Base-by-base conservation (phyloP, 2,329 filamentous ascomycete species). In the Colletotrichum spaethianum region DNA sequence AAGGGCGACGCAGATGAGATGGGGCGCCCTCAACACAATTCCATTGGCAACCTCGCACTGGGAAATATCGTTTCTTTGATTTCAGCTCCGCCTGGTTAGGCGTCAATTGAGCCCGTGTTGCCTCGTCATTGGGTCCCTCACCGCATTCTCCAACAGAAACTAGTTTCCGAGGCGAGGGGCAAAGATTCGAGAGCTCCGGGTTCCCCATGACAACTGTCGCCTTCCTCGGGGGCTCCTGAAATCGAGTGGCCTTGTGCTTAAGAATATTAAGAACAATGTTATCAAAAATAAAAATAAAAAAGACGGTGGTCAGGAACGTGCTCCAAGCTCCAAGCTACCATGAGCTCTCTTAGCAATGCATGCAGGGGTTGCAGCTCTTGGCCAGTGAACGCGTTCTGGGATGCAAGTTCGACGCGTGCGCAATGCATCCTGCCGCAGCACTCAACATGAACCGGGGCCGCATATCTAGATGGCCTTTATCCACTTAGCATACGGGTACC, bases 371-470 rank as follows among this genome's bases (percentile, higher is more conserved):
- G 18, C 69, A 69, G 65, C 69, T 72, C 50, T 36, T 38, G 53
- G 36, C 38, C 53, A 59, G 66, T 52, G 18, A 63, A 69, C 52
- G 40, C 26, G 44, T 59, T 44, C 65, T 40, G 31, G 69, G 69
- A 72, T 72, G 69, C 65, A 59, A 55, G 69, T 68, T 63, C 65
- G 65, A 72, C 59, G 65, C 65, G 55, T 68, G 65, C 28, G 69
- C 44, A 48, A 20, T 69, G 69, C 69, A 63, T 56, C 57, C 46
- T 9, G 64, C 42, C 56, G n/a, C 53, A 36, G 60, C 33, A 60
- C 44, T 26, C 67, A 36, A 53, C 67, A 66, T 38, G 67, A 66
- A 66, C 67, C 38, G 67, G 53, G 42, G 50, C 66, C 40, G 56
- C 40, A 46, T 42, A 23, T 63, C 40, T 48, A 48, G 26, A 44